These are phyloP conservation scores for Allium fistulosum DNA, from an alignment of 106 monocot genomes.

Conservation along the genomic window DNA sequence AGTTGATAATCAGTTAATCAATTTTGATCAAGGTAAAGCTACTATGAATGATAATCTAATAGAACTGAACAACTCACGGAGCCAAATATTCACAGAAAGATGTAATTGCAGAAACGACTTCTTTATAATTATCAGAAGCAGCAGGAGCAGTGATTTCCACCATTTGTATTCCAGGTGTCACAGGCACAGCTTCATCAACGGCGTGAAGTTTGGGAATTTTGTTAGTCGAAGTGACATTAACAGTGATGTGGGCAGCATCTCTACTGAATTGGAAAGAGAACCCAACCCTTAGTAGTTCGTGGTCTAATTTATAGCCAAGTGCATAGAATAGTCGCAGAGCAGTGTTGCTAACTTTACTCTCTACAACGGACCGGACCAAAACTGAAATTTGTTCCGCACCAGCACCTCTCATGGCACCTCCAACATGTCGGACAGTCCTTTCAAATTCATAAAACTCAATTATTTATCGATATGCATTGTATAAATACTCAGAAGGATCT, in stretches of 20 bases:
- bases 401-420: constrained; percentile 87
- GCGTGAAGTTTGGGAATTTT: constrained; percentile 78
- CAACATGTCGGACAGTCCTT: constrained; percentile 92
- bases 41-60: too few relatives aligned
- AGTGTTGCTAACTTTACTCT: constrained; percentile 83
- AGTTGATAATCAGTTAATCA: not conserved
- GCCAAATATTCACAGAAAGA: constrained; percentile 91
- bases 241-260: constrained; percentile 46
- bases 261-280: constrained; percentile 64
- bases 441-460: not conserved
- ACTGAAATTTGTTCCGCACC: constrained; percentile 92
- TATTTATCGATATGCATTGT: not conserved
- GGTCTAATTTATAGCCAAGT: constrained; percentile 87
- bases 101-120: constrained; percentile 66
- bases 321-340: constrained; percentile 77
- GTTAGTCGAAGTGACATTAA: constrained; percentile 70
- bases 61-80: constrained; percentile 53
- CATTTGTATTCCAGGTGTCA: constrained; percentile 78
- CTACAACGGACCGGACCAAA: constrained; percentile 65
- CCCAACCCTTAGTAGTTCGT: constrained; percentile 81
- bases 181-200: constrained; percentile 70
- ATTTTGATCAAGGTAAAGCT: too few relatives aligned
- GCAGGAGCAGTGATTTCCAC: constrained; percentile 90
- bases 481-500: too few relatives aligned
- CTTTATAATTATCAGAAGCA: constrained; percentile 73